These are phyloP conservation scores for Exophiala aquamarina DNA, from an alignment of 2,329 filamentous ascomycete genomes.

Conservation along the genomic window DNA sequence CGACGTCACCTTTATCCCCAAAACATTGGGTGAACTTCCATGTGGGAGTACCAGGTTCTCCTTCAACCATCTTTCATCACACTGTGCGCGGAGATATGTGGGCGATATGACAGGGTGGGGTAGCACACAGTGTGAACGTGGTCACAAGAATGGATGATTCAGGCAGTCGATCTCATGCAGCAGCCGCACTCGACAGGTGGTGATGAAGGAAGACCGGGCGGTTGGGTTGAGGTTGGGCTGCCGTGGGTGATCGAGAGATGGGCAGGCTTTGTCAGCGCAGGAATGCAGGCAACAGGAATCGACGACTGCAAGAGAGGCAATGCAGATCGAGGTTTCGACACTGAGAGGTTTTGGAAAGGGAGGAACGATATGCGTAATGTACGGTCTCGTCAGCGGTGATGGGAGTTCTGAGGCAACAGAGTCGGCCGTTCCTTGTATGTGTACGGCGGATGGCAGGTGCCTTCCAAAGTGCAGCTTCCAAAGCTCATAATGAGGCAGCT, in stretches of 20 bases:
- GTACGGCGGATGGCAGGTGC: too few species aligned
- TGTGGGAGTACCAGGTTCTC: conserved; percentile 88
- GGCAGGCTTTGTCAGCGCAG: conserved; percentile 20
- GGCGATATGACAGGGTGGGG: too few species aligned
- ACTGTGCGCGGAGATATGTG: conserved; percentile 19
- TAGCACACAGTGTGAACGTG: too few species aligned
- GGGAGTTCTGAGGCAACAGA: not conserved
- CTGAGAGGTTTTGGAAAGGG: conserved; percentile 6
- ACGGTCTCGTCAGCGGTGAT: conserved; percentile 20
- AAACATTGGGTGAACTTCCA: conserved; percentile 99
- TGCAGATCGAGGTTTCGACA: not conserved
- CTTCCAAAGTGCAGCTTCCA: too few species aligned
- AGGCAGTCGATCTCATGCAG: conserved; percentile 16
- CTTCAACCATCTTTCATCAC: conserved; percentile 84
- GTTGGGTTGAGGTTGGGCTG: conserved; percentile 7
- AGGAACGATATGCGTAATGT: conserved; percentile 14
- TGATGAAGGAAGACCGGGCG: conserved; percentile 1
- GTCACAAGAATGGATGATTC: conserved; percentile 9
- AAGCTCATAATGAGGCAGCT: too few species aligned
- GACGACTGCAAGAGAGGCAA: conserved; percentile 10
- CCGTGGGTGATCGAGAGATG: conserved; percentile 5
- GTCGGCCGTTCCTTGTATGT: too few species aligned
- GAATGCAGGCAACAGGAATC: conserved; percentile 16
- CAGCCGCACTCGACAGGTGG: conserved; percentile 10
- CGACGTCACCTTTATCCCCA: conserved; percentile 98